Conservation (phyloP, 202 grass and related monocot genomes). For the Panicum hallii region DNA sequence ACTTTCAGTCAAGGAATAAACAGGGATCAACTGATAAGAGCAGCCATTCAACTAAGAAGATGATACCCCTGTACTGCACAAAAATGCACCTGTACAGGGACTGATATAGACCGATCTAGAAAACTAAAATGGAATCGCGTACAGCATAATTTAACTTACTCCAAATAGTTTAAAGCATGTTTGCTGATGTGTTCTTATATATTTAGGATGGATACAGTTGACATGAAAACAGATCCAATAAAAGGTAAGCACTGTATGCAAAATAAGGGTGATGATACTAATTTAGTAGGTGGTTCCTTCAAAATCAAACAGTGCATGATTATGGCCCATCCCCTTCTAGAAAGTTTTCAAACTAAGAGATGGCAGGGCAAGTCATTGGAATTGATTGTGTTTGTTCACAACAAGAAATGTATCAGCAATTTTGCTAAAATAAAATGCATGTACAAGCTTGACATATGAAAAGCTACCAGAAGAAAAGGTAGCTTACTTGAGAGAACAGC, state of each 20-base stretch:
- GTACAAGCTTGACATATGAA: conserved; percentile 1
- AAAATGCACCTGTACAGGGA: background rate
- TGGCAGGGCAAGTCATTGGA: background rate
- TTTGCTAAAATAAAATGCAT: conserved; percentile 27
- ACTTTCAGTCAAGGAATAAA: conserved; percentile 26
- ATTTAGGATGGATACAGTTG: background rate
- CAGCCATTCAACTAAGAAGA: conserved; percentile 22
- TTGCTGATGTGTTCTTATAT: too few species aligned
- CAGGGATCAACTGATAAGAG: conserved; percentile 7
- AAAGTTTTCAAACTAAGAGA: conserved; percentile 34
- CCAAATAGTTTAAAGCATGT: background rate
- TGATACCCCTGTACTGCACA: background rate
- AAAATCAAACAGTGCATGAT: conserved; percentile 15
- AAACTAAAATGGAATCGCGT: conserved; percentile 19
- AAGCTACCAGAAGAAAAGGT: background rate
- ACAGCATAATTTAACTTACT: background rate
- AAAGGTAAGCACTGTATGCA: background rate
- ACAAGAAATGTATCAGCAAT: conserved; percentile 1
- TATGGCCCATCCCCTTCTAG: background rate
- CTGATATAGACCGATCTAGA: background rate
- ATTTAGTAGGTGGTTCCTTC: conserved; percentile 19
- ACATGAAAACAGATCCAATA: conserved; percentile 3
- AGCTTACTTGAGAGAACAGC: conserved; percentile 89
- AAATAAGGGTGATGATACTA: background rate
- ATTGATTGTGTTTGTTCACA: background rate